Evolutionary conservation across 2,329 filamentous ascomycete genomes (phyloP).

Genomic region (Harringtonia aguacate): DNA sequence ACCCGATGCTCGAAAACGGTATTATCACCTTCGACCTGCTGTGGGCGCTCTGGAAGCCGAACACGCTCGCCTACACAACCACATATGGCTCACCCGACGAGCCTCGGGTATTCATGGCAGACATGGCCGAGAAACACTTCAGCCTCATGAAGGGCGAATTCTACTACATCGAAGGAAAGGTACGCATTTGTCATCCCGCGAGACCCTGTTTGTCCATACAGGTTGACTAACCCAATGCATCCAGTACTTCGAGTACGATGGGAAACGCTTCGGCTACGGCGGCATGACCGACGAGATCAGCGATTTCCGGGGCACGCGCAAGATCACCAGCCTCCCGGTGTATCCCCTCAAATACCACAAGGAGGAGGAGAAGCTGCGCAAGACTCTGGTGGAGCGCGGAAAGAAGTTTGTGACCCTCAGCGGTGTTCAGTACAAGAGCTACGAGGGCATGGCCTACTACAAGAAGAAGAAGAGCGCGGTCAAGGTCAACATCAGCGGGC

Average conservation of each 20-base stretch:
- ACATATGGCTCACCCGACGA: conserved; percentile 71
- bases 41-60: conserved; percentile 84
- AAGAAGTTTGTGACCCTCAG: conserved; percentile 75
- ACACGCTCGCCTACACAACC: conserved; percentile 65
- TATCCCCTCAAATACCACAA: conserved; percentile 77
- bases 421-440: conserved; percentile 73
- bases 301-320: conserved; percentile 69
- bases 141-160: conserved; percentile 62
- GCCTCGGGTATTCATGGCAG: conserved; percentile 73
- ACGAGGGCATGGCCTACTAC: conserved; percentile 75
- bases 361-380: conserved; percentile 52
- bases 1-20: conserved; percentile 69
- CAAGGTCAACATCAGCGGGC: conserved; percentile 77
- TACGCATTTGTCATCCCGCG: conserved; percentile 9
- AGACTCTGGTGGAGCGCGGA: conserved; percentile 65
- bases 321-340: conserved; percentile 67
- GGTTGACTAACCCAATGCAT: neutral
- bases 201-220: too few species aligned
- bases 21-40: conserved; percentile 82
- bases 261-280: conserved; percentile 72
- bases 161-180: conserved; percentile 63
- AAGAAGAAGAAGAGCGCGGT: conserved; percentile 67
- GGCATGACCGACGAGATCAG: conserved; percentile 58
- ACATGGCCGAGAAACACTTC: conserved; percentile 59
- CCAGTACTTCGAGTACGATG: conserved; percentile 77